These are phyloP conservation scores for Plasmodium yoelii DNA, from an alignment of 169 alveolate genomes.

Conservation along the genomic window DNA sequence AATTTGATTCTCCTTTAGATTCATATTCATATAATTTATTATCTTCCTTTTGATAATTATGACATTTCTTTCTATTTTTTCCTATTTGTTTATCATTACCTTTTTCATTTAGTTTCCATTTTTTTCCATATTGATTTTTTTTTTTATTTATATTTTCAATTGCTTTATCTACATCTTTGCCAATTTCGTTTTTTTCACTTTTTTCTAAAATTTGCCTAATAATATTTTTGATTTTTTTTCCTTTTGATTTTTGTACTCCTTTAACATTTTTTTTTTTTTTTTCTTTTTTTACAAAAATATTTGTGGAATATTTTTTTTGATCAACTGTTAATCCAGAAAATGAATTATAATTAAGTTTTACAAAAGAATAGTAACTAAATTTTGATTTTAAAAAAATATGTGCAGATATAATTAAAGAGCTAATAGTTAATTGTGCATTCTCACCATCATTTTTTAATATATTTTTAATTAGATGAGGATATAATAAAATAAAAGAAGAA, in stretches of 20 bases:
- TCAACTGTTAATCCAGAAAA: conserved; percentile 5
- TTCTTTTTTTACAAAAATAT: neutral
- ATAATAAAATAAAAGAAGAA: conserved; percentile 46
- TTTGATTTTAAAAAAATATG: conserved; percentile 28
- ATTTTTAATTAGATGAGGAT: conserved; percentile 30
- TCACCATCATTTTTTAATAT: neutral
- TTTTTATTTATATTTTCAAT: neutral
- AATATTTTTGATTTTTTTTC: conserved; percentile 28
- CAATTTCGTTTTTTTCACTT: conserved; percentile 9
- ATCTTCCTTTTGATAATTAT: neutral
- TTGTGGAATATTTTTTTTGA: neutral
- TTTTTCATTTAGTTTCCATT: neutral
- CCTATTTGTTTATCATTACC: neutral
- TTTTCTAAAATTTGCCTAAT: conserved; percentile 16
- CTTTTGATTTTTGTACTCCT: neutral
- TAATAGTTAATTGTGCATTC: conserved; percentile 19
- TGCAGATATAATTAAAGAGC: conserved; percentile 28
- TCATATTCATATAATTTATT: neutral
- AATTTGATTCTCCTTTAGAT: no score
- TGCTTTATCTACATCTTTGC: neutral
- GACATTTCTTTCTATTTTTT: neutral
- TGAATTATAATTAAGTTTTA: conserved; percentile 12
- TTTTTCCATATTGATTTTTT: neutral
- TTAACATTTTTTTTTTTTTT: neutral
- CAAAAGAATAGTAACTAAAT: conserved; percentile 43